Base-by-base conservation (phyloP, 2,329 filamentous ascomycete genomes). In the Clathrospora elynae region DNA sequence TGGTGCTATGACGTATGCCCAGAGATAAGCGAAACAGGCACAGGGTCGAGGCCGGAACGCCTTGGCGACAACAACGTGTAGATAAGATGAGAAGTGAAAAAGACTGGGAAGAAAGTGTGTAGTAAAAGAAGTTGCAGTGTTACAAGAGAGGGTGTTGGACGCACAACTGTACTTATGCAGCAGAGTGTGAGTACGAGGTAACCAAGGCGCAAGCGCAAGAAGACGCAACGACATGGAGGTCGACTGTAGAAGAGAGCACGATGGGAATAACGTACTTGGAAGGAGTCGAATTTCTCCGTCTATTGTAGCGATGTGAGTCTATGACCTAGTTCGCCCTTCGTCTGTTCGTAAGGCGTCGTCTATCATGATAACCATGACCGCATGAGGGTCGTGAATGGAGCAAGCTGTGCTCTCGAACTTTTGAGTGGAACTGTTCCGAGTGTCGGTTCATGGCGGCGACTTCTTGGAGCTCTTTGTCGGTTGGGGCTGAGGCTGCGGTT, bases 401-500 rank as follows among this genome's bases (percentile, higher is more conserved):
- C 53, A 61, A 38, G 53, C 49, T 51, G 55, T 60, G 56, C 57
- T 53, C 46, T 42, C 30, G 30, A 36, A 39, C 44, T 55, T 55
- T 60, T 49, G n/a, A n/a, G n/a, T n/a, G n/a, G n/a, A n/a, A n/a
- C n/a, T n/a, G n/a, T n/a, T n/a, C n/a, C n/a, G n/a, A n/a, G n/a
- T n/a, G n/a, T n/a, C n/a, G n/a, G n/a, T 38, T 43, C 28, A 42
- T 10, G 55, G 55, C 7, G 64, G 59, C 37, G 66, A 56, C 54
- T 68, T 71, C 49, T 71, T 71, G 5, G 55, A 54, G 19, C 48
- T 51, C 37, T 59, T 65, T 12, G 59, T n/a, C n/a, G n/a, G n/a
- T n/a, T n/a, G n/a, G n/a, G n/a, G n/a, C n/a, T n/a, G n/a, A n/a
- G n/a, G n/a, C n/a, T n/a, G 46, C 11, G 60, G 47, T 32, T 61